Conservation (phyloP, 2,329 filamentous ascomycete species). For the Thermomyces lanuginosus region DNA sequence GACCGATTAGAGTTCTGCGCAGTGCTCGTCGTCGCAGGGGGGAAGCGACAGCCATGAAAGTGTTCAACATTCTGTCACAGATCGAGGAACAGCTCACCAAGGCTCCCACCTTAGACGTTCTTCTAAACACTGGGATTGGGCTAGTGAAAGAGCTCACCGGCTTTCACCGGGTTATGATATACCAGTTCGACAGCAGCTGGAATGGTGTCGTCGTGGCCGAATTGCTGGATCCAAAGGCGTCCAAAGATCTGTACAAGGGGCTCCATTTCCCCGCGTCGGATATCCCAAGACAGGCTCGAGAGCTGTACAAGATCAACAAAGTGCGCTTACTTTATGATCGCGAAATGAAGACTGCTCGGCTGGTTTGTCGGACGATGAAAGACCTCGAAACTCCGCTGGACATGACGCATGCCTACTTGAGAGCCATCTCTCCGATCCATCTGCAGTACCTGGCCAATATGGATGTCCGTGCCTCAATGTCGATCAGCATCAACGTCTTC, state of each 20-base stretch:
- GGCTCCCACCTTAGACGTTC: constrained; percentile 51
- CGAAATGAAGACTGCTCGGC: constrained; percentile 59
- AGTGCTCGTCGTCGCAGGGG: constrained; percentile 60
- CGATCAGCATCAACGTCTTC: constrained; percentile 78
- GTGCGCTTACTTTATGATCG: constrained; percentile 76
- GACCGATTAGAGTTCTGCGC: constrained; percentile 53
- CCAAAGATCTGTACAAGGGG: constrained; percentile 71
- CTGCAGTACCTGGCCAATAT: constrained; percentile 77
- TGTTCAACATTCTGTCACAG: constrained; percentile 84
- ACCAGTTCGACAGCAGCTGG: constrained; percentile 69
- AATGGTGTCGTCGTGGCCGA: constrained; percentile 82
- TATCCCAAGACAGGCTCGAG: constrained; percentile 69
- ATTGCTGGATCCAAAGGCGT: constrained; percentile 62
- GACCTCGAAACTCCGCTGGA: constrained; percentile 63
- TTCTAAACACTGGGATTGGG: constrained; percentile 67
- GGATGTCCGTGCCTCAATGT: constrained; percentile 88
- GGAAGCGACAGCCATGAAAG: constrained; percentile 80
- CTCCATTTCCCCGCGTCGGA: constrained; percentile 78
- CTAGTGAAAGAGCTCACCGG: constrained; percentile 80
- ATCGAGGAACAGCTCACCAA: constrained; percentile 72
- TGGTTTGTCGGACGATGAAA: constrained; percentile 61
- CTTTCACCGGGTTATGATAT: constrained; percentile 85
- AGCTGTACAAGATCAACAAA: constrained; percentile 82
- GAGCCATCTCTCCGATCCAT: constrained; percentile 82
- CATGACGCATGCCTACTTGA: constrained; percentile 67